A percentile compares a stretch with the other conserved stretches of the same genome.
These are phyloP conservation scores for Crithidia expoeki DNA, from an alignment of 208 protist genomes.

Conservation along the genomic window DNA sequence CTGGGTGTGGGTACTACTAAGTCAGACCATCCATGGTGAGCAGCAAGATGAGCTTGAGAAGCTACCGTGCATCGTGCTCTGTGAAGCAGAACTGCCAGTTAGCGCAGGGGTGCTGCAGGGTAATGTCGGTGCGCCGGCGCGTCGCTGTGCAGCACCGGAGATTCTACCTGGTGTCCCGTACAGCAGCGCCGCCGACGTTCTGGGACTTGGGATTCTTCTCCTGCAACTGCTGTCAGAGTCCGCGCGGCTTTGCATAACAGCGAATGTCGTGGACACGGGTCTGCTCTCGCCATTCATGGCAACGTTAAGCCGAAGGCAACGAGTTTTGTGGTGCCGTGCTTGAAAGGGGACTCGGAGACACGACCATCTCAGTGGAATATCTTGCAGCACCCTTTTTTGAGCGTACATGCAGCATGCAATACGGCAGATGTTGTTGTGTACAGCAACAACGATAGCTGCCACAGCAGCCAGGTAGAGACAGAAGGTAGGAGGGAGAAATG, in stretches of 20 bases:
- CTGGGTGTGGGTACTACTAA: slow-evolving; percentile 32
- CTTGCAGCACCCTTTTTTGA: slow-evolving; percentile 63
- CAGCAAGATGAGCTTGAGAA: too few species aligned
- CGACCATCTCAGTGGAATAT: slow-evolving; percentile 63
- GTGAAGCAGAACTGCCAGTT: slow-evolving; percentile 64
- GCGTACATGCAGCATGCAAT: background rate
- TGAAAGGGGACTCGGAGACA: slow-evolving; percentile 53
- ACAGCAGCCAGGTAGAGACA: background rate
- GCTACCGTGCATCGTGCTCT: slow-evolving; percentile 33
- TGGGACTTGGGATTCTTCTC: slow-evolving; percentile 74
- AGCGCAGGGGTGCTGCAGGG: slow-evolving; percentile 60
- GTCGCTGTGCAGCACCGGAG: slow-evolving; percentile 64
- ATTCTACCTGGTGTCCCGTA: slow-evolving; percentile 53
- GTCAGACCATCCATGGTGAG: slow-evolving; percentile 2
- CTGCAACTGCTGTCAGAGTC: slow-evolving; percentile 51
- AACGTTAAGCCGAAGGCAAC: slow-evolving; percentile 41
- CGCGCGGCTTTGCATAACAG: slow-evolving; percentile 47
- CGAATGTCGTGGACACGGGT: slow-evolving; percentile 66
- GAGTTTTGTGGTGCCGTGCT: slow-evolving; percentile 69
- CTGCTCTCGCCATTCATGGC: slow-evolving; percentile 63
- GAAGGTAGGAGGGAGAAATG: background rate
- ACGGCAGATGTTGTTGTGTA: too few species aligned
- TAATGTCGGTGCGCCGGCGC: slow-evolving; percentile 31
- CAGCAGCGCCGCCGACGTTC: slow-evolving; percentile 67
- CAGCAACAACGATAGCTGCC: too few species aligned